Evolutionary conservation across 2,329 filamentous ascomycete genomes (phyloP).

Genomic region (Pestalotiopsis sp.): DNA sequence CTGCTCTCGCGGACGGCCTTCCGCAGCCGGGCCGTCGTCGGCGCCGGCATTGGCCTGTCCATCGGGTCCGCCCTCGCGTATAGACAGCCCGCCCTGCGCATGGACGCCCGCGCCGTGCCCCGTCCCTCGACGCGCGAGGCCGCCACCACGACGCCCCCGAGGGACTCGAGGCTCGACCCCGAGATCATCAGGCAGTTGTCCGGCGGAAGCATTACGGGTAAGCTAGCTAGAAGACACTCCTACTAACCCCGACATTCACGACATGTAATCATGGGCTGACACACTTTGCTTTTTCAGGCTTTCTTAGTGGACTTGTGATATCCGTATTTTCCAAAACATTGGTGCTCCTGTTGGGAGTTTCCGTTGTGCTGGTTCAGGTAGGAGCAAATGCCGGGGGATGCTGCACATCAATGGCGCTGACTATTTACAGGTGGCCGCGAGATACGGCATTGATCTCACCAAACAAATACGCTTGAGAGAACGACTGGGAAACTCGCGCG

Average conservation of each 20-base stretch:
- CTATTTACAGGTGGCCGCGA: constrained; percentile 28
- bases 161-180: constrained; percentile 26
- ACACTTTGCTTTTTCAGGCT: constrained; percentile 42
- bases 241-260: too few species aligned
- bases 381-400: constrained; percentile 16
- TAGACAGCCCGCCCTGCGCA: constrained; percentile 20
- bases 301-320: constrained; percentile 63
- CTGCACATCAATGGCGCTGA: constrained; percentile 6
- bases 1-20: constrained; percentile 27
- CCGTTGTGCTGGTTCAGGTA: constrained; percentile 65
- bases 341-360: constrained; percentile 64
- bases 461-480: constrained; percentile 31
- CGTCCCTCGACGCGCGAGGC: constrained; percentile 14
- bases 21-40: constrained; percentile 27
- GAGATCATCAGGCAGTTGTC: constrained; percentile 50
- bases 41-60: constrained; percentile 35
- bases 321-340: constrained; percentile 71
- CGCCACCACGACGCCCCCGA: constrained; percentile 10
- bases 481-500: constrained; percentile 34
- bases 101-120: constrained; percentile 21
- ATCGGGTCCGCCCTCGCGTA: constrained; percentile 30
- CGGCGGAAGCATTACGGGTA: constrained; percentile 54
- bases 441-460: constrained; percentile 33
- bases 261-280: background rate
- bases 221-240: constrained; percentile 13